A percentile compares a stretch with the other conserved stretches of the same genome.
These are phyloP conservation scores for Sonneratia caseolaris DNA, from an alignment of 345 rosid genomes.

Conservation along the genomic window DNA sequence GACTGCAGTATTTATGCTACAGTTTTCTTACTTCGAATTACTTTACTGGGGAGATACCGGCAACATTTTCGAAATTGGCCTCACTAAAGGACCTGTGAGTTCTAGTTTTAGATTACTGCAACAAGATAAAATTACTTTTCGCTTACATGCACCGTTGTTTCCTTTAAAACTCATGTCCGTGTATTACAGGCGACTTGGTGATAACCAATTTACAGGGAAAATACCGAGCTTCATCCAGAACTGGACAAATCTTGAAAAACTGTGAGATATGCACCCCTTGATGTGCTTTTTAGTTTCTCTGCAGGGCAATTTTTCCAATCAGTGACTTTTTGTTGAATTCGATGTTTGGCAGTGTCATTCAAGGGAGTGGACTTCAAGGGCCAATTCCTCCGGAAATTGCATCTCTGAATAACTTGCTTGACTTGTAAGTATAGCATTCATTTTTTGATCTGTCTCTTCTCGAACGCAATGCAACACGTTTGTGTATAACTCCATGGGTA, in stretches of 20 bases:
- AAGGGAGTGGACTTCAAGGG: conserved; percentile 49
- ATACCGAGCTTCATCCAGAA: conserved; percentile 50
- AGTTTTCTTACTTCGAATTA: conserved; percentile 42
- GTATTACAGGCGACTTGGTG: conserved; percentile 33
- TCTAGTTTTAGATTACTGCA: not conserved
- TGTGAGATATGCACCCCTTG: conserved; percentile 29
- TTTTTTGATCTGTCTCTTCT: not conserved
- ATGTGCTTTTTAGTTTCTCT: not conserved
- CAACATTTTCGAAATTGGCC: conserved; percentile 32
- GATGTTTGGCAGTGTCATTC: conserved; percentile 20
- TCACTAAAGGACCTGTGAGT: conserved; percentile 39
- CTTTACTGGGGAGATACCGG: conserved; percentile 41
- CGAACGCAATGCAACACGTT: not conserved
- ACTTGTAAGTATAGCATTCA: conserved; percentile 20
- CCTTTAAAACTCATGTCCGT: not conserved
- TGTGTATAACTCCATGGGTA: not conserved
- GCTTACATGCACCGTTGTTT: not conserved
- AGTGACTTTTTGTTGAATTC: not conserved
- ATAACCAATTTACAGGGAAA: conserved; percentile 35
- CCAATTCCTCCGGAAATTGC: conserved; percentile 34
- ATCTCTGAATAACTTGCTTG: conserved; percentile 10
- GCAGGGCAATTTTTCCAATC: not conserved
- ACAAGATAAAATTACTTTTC: too few species aligned
- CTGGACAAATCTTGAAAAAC: conserved; percentile 28
- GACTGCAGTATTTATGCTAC: not conserved